Conservation (phyloP, 2,329 filamentous ascomycete species). For the Lachnellula hyalina region DNA sequence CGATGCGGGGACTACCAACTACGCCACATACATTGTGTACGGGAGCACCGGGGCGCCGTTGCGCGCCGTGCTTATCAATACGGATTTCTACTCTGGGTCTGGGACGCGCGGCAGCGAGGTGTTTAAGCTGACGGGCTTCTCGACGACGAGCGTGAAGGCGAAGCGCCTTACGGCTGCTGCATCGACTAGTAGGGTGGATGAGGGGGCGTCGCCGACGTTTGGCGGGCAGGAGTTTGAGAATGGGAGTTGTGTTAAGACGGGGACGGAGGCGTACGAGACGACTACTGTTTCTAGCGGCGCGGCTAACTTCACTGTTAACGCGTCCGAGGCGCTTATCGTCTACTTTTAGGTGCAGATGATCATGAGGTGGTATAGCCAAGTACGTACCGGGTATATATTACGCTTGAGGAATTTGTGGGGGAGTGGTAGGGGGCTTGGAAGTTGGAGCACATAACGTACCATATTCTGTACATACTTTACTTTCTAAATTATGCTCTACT, state of each 20-base stretch:
- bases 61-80: slow-evolving; percentile 23
- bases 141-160: slow-evolving; percentile 8
- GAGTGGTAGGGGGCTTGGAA: too few species aligned
- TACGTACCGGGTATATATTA: too few species aligned
- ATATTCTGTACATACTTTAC: too few species aligned
- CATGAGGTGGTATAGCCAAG: too few species aligned
- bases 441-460: too few species aligned
- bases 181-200: slow-evolving; percentile 37
- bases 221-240: slow-evolving; percentile 43
- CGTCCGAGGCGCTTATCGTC: slow-evolving; percentile 44
- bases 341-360: slow-evolving; percentile 31
- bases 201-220: slow-evolving; percentile 39
- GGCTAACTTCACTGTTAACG: slow-evolving; percentile 37
- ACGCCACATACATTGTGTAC: slow-evolving; percentile 24
- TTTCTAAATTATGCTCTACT: too few species aligned
- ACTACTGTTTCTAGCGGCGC: slow-evolving; percentile 32
- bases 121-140: slow-evolving; percentile 20
- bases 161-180: slow-evolving; percentile 36
- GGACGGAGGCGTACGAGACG: slow-evolving; percentile 37
- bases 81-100: slow-evolving; percentile 21
- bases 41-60: slow-evolving; percentile 9
- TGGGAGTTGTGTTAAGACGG: slow-evolving; percentile 39
- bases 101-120: slow-evolving; percentile 16
- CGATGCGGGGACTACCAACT: slow-evolving; percentile 18
- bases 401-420: too few species aligned